A percentile compares a stretch with the other conserved stretches of the same genome.
Evolutionary conservation across 495 filamentous ascomycete species (phyloP).

Genomic region (Hypoxylon subgilvum): DNA sequence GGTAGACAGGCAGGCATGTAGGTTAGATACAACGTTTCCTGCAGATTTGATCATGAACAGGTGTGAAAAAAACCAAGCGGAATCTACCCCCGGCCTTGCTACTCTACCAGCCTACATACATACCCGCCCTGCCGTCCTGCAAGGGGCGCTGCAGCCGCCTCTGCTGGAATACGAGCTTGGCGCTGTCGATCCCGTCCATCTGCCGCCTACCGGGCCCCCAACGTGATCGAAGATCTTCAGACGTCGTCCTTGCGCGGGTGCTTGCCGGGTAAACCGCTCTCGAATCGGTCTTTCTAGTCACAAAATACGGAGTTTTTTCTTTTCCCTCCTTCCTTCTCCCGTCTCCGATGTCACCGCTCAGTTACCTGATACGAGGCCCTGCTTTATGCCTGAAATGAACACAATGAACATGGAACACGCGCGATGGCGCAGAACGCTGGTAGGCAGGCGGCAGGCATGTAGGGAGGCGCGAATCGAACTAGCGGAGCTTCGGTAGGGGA

Average conservation of each 20-base stretch:
- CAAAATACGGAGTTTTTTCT: neutral
- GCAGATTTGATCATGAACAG: neutral
- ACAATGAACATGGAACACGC: slow-evolving; percentile 3
- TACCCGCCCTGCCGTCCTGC: too few relatives aligned
- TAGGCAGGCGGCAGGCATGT: slow-evolving; percentile 20
- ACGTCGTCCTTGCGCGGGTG: too few relatives aligned
- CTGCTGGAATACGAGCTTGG: slow-evolving; percentile 31
- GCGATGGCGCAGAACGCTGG: neutral
- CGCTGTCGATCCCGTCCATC: slow-evolving; percentile 30
- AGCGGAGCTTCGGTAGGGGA: neutral
- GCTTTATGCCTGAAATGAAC: slow-evolving; percentile 8
- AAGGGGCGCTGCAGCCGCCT: slow-evolving; percentile 24
- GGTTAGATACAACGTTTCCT: neutral
- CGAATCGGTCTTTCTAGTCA: slow-evolving; percentile 12
- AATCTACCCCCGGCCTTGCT: neutral
- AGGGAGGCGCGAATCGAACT: neutral
- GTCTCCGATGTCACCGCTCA: neutral
- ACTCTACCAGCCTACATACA: slow-evolving; percentile 10
- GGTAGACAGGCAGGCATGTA: too few relatives aligned
- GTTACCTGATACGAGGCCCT: slow-evolving; percentile 24
- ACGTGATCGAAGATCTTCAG: slow-evolving; percentile 26
- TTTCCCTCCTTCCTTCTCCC: neutral
- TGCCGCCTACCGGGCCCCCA: slow-evolving; percentile 26
- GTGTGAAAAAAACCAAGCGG: neutral
- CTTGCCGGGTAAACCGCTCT: slow-evolving; percentile 12